Conservation (phyloP, 257 asterid genomes). For the Solanum commersonii region DNA sequence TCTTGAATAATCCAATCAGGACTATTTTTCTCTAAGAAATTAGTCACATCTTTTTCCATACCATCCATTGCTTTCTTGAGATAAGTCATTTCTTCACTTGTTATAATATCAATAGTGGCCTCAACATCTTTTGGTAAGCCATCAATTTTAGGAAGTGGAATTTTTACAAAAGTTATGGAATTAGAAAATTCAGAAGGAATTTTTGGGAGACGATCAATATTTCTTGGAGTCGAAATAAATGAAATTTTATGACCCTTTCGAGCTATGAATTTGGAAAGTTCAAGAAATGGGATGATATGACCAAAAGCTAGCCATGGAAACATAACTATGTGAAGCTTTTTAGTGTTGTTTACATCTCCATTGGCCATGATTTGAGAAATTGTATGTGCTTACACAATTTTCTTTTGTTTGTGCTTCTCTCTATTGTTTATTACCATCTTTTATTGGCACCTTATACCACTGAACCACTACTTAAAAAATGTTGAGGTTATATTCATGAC, state of each 20-base stretch:
- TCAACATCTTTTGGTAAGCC: slow-evolving; percentile 20
- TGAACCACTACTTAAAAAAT: too few relatives aligned
- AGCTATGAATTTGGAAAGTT: slow-evolving; percentile 41
- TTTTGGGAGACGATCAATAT: slow-evolving; percentile 47
- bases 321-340: slow-evolving; percentile 50
- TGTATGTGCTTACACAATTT: not conserved
- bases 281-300: slow-evolving; percentile 40
- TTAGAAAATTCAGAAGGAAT: slow-evolving; percentile 19
- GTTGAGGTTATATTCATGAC: too few relatives aligned
- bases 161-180: slow-evolving; percentile 16
- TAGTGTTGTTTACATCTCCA: slow-evolving; percentile 52
- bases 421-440: not conserved
- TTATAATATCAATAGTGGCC: slow-evolving; percentile 18
- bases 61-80: slow-evolving; percentile 26
- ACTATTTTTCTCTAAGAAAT: not conserved
- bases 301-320: slow-evolving; percentile 70
- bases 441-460: not conserved
- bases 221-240: slow-evolving; percentile 45
- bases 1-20: slow-evolving; percentile 30
- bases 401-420: not conserved
- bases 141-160: slow-evolving; percentile 20
- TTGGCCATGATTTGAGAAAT: slow-evolving; percentile 19
- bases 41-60: slow-evolving; percentile 8
- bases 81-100: slow-evolving; percentile 10
- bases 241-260: slow-evolving; percentile 39